A percentile compares a stretch with the other conserved stretches of the same genome.
Evolutionary conservation across 2,329 filamentous ascomycete species (phyloP).

Genomic region (Pseudocercospora vitis): DNA sequence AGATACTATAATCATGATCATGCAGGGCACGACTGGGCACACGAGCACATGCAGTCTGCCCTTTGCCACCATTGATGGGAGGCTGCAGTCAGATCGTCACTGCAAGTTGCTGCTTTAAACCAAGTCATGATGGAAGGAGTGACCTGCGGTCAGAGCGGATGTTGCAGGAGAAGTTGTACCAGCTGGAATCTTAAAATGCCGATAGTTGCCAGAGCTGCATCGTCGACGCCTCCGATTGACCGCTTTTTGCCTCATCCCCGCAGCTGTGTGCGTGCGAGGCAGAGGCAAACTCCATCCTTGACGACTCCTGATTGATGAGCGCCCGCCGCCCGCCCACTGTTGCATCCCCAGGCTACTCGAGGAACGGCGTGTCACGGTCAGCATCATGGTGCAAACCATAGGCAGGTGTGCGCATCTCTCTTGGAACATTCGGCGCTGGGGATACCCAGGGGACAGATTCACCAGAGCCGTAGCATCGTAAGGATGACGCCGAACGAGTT

Average conservation of each 20-base stretch:
- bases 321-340: neutral
- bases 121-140: neutral
- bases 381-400: no score
- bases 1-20: neutral
- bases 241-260: neutral
- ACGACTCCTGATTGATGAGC: neutral
- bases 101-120: neutral
- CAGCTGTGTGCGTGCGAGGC: neutral
- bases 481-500: conserved; percentile 1
- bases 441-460: neutral
- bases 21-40: conserved; percentile 9
- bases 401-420: no score
- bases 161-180: neutral
- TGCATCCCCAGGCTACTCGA: no score
- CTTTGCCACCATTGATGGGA: no score
- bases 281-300: neutral
- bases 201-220: neutral
- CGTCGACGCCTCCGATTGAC: neutral
- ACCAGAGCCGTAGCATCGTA: conserved; percentile 1
- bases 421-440: neutral
- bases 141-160: neutral
- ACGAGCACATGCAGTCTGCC: neutral
- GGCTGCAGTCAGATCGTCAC: neutral
- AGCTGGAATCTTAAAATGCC: conserved; percentile 5
- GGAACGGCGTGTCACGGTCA: no score